Conservation (phyloP, 1,284 basidiomycete genomes). For the Trichosporon faecale region DNA sequence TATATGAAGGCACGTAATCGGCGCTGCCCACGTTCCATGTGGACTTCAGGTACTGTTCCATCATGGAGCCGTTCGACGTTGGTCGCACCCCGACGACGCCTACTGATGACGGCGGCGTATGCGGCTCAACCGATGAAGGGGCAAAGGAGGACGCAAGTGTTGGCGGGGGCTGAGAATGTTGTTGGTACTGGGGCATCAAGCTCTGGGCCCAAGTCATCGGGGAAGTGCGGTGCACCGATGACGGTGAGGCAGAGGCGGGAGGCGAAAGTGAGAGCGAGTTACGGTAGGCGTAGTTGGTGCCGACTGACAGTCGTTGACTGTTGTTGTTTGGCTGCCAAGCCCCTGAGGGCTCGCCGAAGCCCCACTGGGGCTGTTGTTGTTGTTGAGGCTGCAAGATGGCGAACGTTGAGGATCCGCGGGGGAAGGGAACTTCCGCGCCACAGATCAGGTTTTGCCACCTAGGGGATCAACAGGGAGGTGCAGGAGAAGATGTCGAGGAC, state of each 20-base stretch:
- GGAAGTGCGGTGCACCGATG: slow-evolving; percentile 21
- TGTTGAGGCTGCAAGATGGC: slow-evolving; percentile 25
- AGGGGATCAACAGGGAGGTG: neutral
- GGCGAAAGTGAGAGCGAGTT: slow-evolving; percentile 25
- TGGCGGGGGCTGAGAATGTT: neutral
- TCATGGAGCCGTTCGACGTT: slow-evolving; percentile 8
- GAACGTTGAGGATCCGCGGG: slow-evolving; percentile 17
- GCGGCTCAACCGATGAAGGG: slow-evolving; percentile 20
- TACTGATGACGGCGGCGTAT: slow-evolving; percentile 22
- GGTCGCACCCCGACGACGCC: neutral
- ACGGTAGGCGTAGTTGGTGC: slow-evolving; percentile 13
- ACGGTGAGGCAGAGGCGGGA: slow-evolving; percentile 19
- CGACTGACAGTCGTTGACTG: slow-evolving; percentile 5
- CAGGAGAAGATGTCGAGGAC: neutral
- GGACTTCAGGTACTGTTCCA: slow-evolving; percentile 19
- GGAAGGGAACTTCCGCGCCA: slow-evolving; percentile 15
- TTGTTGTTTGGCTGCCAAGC: slow-evolving; percentile 14
- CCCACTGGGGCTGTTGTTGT: slow-evolving; percentile 26
- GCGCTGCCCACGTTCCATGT: neutral
- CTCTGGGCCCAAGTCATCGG: slow-evolving; percentile 23
- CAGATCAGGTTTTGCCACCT: slow-evolving; percentile 17
- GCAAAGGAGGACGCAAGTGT: neutral
- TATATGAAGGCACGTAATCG: slow-evolving; percentile 17
- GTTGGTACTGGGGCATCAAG: neutral
- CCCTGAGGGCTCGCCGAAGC: slow-evolving; percentile 21